Percentiles rank a stretch among this genome's conserved stretches.
These are phyloP conservation scores for Solanum sitiens DNA, from an alignment of 257 asterid species.

Conservation along the genomic window DNA sequence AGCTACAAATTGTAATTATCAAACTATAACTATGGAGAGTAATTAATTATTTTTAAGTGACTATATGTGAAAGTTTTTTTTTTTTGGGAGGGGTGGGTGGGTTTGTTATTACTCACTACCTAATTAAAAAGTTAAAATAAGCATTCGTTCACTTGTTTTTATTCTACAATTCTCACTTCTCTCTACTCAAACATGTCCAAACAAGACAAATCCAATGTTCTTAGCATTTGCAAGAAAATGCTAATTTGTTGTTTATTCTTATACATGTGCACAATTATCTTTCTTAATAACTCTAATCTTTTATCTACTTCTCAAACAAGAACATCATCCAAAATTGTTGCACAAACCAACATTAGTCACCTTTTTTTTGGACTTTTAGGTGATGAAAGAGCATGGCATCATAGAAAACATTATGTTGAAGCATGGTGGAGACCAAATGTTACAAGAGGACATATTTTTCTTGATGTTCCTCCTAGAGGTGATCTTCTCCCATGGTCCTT, in stretches of 20 bases:
- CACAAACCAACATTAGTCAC: neutral
- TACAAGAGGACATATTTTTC: constrained; percentile 12
- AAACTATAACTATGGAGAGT: too few relatives aligned
- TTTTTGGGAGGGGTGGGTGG: neutral
- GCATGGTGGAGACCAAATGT: constrained; percentile 24
- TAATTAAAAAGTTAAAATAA: neutral
- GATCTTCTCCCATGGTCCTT: constrained; percentile 18
- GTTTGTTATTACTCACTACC: too few relatives aligned
- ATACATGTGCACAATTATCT: neutral
- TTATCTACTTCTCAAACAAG: neutral
- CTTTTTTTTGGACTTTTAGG: constrained; percentile 17
- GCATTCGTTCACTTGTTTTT: neutral
- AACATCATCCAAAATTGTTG: neutral
- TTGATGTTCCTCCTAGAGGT: constrained; percentile 10
- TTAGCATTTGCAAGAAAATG: neutral
- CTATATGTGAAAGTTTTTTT: too few relatives aligned
- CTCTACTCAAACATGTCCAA: neutral
- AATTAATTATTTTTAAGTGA: too few relatives aligned
- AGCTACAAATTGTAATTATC: too few relatives aligned
- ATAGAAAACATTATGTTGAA: constrained; percentile 10
- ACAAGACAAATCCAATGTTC: neutral
- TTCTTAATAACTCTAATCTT: neutral
- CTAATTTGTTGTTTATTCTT: neutral
- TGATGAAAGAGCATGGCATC: constrained; percentile 6
- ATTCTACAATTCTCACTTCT: neutral